A percentile compares a stretch with the other conserved stretches of the same genome.
These are phyloP conservation scores for Penicillium dipodomyicola DNA, from an alignment of 495 filamentous ascomycete species.

Conservation along the genomic window DNA sequence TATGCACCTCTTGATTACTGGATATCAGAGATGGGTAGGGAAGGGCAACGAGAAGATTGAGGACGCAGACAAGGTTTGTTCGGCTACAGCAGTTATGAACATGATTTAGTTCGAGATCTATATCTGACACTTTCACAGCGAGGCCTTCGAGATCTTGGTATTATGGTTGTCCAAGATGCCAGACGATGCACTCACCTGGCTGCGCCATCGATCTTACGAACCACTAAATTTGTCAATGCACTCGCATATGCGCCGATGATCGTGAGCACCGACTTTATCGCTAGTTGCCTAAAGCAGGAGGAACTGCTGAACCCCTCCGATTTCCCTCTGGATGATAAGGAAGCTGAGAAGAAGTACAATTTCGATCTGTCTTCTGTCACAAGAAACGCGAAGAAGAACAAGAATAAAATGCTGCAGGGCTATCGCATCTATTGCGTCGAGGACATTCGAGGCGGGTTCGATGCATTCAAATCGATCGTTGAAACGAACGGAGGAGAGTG, in stretches of 20 bases:
- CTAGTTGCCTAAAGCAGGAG: constrained; percentile 62
- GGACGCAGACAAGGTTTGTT: constrained; percentile 72
- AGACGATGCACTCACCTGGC: constrained; percentile 80
- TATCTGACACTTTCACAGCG: constrained; percentile 51
- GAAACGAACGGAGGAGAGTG: constrained; percentile 85
- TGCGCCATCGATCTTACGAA: constrained; percentile 80
- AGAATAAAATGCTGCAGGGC: constrained; percentile 65
- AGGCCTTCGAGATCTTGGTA: constrained; percentile 79
- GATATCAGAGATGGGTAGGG: constrained; percentile 72
- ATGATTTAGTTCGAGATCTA: constrained; percentile 2
- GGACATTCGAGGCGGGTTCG: constrained; percentile 72
- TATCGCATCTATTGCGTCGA: constrained; percentile 79
- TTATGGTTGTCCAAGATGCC: constrained; percentile 72
- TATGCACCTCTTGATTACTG: constrained; percentile 74
- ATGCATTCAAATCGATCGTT: constrained; percentile 79
- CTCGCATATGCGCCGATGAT: constrained; percentile 75
- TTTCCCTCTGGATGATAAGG: constrained; percentile 65
- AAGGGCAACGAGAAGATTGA: constrained; percentile 65
- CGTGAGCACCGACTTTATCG: constrained; percentile 74
- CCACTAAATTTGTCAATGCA: constrained; percentile 86
- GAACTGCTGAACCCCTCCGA: constrained; percentile 58
- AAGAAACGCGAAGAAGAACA: constrained; percentile 68
- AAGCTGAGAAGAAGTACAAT: constrained; percentile 65
- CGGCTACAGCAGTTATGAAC: constrained; percentile 1
- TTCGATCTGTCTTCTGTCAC: constrained; percentile 66